These are phyloP conservation scores for Fusarium poae DNA, from an alignment of 2,329 filamentous ascomycete genomes.

Conservation along the genomic window DNA sequence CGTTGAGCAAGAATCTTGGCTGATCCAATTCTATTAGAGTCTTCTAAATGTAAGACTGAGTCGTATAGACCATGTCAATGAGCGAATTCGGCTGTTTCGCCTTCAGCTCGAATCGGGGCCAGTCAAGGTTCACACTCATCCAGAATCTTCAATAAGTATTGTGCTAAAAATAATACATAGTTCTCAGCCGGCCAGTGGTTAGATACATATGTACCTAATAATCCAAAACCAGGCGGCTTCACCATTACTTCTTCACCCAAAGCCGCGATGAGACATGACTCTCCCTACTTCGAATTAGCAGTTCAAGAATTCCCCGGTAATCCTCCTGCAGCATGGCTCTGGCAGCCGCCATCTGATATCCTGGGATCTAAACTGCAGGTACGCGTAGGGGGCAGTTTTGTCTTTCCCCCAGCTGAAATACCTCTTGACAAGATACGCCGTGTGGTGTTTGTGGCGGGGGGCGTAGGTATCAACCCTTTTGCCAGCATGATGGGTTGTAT, in stretches of 20 bases:
- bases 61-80: conserved; percentile 74
- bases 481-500: conserved; percentile 79
- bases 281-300: conserved; percentile 78
- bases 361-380: conserved; percentile 71
- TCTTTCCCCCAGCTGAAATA: conserved; percentile 74
- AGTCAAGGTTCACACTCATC: conserved; percentile 57
- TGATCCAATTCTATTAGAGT: conserved; percentile 49
- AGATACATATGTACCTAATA: conserved; percentile 79
- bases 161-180: conserved; percentile 52
- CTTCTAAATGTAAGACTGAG: conserved; percentile 73
- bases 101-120: conserved; percentile 67
- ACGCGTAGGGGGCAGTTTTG: conserved; percentile 83
- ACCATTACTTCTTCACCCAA: conserved; percentile 84
- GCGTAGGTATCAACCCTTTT: conserved; percentile 85
- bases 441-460: conserved; percentile 82
- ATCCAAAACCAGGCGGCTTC: conserved; percentile 83
- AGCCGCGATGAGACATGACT: conserved; percentile 57
- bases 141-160: too few relatives aligned
- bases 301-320: conserved; percentile 79
- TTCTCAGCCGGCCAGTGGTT: conserved; percentile 91
- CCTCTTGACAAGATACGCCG: conserved; percentile 59
- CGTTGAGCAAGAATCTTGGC: neutral
- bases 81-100: conserved; percentile 75
- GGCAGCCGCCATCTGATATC: conserved; percentile 69
- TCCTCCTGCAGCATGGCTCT: conserved; percentile 82